Base-by-base conservation (phyloP, 169 alveolate genomes). In the Eimeria acervulina region DNA sequence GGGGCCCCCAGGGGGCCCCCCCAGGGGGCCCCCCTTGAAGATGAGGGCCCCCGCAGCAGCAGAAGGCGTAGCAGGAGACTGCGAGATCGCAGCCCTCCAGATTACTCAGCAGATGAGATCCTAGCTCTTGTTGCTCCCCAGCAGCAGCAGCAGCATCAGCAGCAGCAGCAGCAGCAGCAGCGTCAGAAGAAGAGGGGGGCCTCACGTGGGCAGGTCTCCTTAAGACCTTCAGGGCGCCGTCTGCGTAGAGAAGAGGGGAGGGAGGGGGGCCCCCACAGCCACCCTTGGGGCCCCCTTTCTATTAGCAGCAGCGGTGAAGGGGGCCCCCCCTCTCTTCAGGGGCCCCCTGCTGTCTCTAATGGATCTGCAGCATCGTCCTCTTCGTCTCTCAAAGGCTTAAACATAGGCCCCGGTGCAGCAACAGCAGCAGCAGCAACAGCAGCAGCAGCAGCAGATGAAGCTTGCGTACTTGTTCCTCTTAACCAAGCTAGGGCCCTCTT, bases 1-100 rank as follows among this genome's bases (percentile, higher is more conserved):
- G 55, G 55, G 55, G 55, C 55, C 55, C 55, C 55, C 55, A 47
- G 55, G 55, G 55, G 55, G 55, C 55, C 55, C 55, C 55, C 55
- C 55, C 12, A 5, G 5, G 55, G 55, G 55, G 55, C 55, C 55
- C 55, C 55, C 12, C 55, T 47, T 7, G 55, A 47, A 12, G 55
- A 47, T 7, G 55, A 47, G 5, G 55, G 55, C 55, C 55, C 55
- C 5, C 55, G 88, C 55, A 42, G 66, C 88, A 78, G 88, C 88
- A 13, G 88, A n/a, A 78, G 88, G 21, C 88, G 88, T 28, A 78
- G 88, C 88, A 78, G 88, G 28, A 78, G 88, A n/a, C 61, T 78
- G 13, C 21, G 61, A 78, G 88, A 78, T 42, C 31, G 63, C 33
- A 78, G 88, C 19, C 88, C 88, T 61, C 88, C 88, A 5, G 88